phyloP scores from a whole-genome alignment of 768 basidiomycete species.

The Mycena pura region DNA sequence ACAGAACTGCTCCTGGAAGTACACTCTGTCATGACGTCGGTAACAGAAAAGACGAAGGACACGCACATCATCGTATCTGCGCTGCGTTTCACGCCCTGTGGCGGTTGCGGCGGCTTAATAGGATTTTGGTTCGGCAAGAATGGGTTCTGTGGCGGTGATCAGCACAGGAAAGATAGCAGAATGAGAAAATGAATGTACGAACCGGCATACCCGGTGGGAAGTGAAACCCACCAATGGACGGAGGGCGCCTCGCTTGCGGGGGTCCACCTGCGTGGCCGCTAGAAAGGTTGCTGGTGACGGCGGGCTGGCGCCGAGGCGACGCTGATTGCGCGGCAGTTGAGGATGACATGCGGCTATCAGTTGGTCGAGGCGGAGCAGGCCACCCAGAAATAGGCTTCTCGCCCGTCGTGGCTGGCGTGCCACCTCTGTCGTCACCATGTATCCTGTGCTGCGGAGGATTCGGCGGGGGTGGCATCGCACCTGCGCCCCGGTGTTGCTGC shows the following conservation, averaged over 20 bases:
- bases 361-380: background rate
- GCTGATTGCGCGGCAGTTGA: background rate
- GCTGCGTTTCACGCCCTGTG: constrained; percentile 41
- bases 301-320: background rate
- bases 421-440: no score
- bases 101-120: constrained; percentile 14
- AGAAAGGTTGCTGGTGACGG: background rate
- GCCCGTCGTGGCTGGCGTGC: background rate
- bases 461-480: constrained; percentile 6
- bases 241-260: constrained; percentile 37
- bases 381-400: constrained; percentile 4
- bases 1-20: constrained; percentile 28
- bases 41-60: background rate
- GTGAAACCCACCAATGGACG: constrained; percentile 57
- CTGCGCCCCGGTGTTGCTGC: background rate
- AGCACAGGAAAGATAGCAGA: background rate
- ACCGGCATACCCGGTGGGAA: constrained; percentile 49
- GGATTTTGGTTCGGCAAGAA: constrained; percentile 13
- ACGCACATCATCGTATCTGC: constrained; percentile 37
- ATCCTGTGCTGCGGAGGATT: constrained; percentile 1
- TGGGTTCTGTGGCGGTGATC: constrained; percentile 7
- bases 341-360: background rate
- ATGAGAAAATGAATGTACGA: constrained; percentile 36
- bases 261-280: no score
- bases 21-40: background rate